Evolutionary conservation across 306 rosid genomes (phyloP).

Genomic region (Cucumis melo): DNA sequence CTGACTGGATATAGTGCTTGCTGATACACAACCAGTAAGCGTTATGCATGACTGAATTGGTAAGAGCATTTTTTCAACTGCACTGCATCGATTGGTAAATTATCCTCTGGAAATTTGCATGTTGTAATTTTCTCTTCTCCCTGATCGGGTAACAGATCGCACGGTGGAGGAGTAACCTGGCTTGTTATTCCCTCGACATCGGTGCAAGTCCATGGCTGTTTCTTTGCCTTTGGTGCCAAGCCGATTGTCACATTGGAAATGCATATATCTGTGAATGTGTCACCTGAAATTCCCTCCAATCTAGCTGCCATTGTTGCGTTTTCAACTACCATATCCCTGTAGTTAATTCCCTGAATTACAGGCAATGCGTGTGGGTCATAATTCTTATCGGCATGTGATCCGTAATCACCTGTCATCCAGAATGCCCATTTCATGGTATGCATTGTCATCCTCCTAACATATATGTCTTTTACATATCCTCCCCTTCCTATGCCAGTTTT

Average conservation of each 20-base stretch:
- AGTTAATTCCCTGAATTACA: constrained; percentile 25
- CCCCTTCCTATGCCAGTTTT: constrained; percentile 37
- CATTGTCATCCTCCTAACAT: constrained; percentile 26
- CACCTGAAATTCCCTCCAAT: constrained; percentile 60
- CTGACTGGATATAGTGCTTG: neutral
- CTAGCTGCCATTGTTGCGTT: constrained; percentile 54
- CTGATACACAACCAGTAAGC: neutral
- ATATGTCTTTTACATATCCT: constrained; percentile 29
- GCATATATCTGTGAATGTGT: constrained; percentile 60
- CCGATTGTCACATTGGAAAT: constrained; percentile 54
- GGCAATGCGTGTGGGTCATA: constrained; percentile 25
- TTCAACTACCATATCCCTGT: constrained; percentile 33
- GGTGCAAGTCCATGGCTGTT: constrained; percentile 58
- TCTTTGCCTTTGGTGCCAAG: constrained; percentile 51
- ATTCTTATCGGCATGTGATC: constrained; percentile 25
- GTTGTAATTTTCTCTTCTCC: constrained; percentile 19
- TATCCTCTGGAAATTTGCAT: constrained; percentile 51
- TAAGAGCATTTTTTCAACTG: constrained; percentile 41
- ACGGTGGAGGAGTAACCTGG: constrained; percentile 55
- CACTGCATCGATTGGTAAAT: constrained; percentile 41
- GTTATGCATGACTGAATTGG: constrained; percentile 17
- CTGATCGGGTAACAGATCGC: constrained; percentile 41
- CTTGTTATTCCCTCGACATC: constrained; percentile 51
- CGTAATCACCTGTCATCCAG: constrained; percentile 27
- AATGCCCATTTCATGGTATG: constrained; percentile 42